A percentile compares a stretch with the other conserved stretches of the same genome.
Evolutionary conservation across 768 basidiomycete genomes (phyloP).

Genomic region (Lentinus brumalis): DNA sequence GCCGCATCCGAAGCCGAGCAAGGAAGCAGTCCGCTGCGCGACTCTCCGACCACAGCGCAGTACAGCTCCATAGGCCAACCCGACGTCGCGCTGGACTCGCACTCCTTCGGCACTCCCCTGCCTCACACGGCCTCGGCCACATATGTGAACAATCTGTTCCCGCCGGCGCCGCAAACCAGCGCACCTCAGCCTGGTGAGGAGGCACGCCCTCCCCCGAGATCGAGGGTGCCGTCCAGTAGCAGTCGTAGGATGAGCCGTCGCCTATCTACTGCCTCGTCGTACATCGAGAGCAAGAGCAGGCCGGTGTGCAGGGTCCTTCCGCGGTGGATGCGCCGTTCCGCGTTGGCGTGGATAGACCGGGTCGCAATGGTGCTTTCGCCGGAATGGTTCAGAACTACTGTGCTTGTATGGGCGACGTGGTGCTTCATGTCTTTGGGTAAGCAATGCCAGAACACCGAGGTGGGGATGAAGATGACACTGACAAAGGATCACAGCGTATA

Average conservation of each 20-base stretch:
- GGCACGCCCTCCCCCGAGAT: neutral
- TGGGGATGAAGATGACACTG: neutral
- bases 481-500: slow-evolving; percentile 55
- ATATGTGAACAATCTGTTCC: neutral
- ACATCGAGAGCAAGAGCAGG: slow-evolving; percentile 43
- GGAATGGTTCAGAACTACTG: slow-evolving; percentile 75
- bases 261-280: slow-evolving; percentile 37
- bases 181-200: neutral
- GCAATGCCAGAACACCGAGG: too few species aligned
- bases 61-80: slow-evolving; percentile 33
- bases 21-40: neutral
- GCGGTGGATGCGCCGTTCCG: slow-evolving; percentile 54
- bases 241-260: slow-evolving; percentile 12
- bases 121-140: slow-evolving; percentile 2
- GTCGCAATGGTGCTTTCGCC: slow-evolving; percentile 70
- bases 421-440: slow-evolving; percentile 73
- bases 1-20: neutral
- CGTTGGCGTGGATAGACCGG: slow-evolving; percentile 70
- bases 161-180: neutral
- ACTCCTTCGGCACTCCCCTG: slow-evolving; percentile 30
- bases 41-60: slow-evolving; percentile 15
- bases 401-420: slow-evolving; percentile 83
- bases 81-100: slow-evolving; percentile 26
- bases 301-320: slow-evolving; percentile 49
- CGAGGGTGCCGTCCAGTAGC: neutral